Evolutionary conservation across 768 basidiomycete genomes (phyloP).

Genomic region (Pisolithus microcarpus): DNA sequence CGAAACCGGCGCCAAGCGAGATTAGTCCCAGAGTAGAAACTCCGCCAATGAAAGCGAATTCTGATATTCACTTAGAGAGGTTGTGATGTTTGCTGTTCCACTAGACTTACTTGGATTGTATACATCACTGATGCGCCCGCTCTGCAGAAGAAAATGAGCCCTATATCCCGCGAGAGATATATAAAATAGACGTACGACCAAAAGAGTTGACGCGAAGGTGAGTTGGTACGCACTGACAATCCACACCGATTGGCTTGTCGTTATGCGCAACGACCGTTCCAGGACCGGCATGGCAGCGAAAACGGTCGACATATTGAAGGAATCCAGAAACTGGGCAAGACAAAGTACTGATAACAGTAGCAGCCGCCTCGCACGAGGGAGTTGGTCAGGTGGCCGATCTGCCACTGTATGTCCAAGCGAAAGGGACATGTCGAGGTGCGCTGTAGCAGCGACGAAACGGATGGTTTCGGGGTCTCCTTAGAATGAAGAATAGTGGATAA

Average conservation of each 20-base stretch:
- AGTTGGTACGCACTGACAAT: conserved; percentile 36
- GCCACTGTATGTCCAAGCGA: neutral
- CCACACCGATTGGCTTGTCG: conserved; percentile 30
- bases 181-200: conserved; percentile 13
- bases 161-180: neutral
- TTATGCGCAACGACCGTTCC: conserved; percentile 13
- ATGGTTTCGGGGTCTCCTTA: too few species aligned
- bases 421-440: too few species aligned
- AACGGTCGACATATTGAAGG: conserved; percentile 37
- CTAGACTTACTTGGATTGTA: conserved; percentile 33
- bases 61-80: conserved; percentile 13
- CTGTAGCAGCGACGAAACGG: too few species aligned
- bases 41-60: conserved; percentile 37
- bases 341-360: conserved; percentile 33
- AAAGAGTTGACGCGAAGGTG: conserved; percentile 36
- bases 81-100: neutral
- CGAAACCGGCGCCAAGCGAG: conserved; percentile 42
- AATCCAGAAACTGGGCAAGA: conserved; percentile 37
- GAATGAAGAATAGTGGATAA: too few species aligned
- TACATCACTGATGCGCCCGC: conserved; percentile 33
- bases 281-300: conserved; percentile 35
- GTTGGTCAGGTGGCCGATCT: neutral
- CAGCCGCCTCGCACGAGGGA: conserved; percentile 15
- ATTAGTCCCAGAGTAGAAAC: conserved; percentile 35
- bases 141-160: conserved; percentile 22